A percentile compares a stretch with the other conserved stretches of the same genome.
These are phyloP conservation scores for Begonia peltatifolia DNA, from an alignment of 306 rosid genomes.

Conservation along the genomic window DNA sequence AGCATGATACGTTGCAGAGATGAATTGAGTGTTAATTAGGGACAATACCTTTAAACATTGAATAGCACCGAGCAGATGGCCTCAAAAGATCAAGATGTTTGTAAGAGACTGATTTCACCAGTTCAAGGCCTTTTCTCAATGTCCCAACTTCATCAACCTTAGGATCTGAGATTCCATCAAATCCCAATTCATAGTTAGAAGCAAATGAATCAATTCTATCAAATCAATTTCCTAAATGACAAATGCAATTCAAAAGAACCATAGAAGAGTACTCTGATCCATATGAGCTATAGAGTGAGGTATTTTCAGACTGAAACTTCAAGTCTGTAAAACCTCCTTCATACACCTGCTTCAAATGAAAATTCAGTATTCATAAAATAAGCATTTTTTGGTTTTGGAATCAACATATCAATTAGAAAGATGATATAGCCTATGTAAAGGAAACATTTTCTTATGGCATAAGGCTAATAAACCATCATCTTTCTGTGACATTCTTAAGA, in stretches of 20 bases:
- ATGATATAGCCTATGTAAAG: too few relatives aligned
- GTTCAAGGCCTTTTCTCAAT: conserved; percentile 38
- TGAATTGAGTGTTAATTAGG: neutral
- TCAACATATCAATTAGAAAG: too few relatives aligned
- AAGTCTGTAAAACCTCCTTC: conserved; percentile 5
- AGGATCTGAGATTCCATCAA: conserved; percentile 32
- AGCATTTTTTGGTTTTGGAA: too few relatives aligned
- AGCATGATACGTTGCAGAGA: conserved; percentile 12
- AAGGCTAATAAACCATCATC: too few relatives aligned
- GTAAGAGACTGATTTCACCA: conserved; percentile 41
- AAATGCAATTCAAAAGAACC: too few relatives aligned
- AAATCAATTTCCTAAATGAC: neutral
- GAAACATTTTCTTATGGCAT: too few relatives aligned
- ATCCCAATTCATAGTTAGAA: neutral
- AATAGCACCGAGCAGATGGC: conserved; percentile 61
- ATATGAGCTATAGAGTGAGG: neutral
- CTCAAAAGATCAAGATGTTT: conserved; percentile 68
- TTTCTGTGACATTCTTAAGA: too few relatives aligned
- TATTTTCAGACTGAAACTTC: neutral
- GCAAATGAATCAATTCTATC: neutral
- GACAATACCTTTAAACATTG: conserved; percentile 50
- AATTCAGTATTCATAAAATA: neutral
- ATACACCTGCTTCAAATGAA: conserved; percentile 3
- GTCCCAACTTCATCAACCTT: conserved; percentile 23
- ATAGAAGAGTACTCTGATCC: conserved; percentile 7